A percentile compares a stretch with the other conserved stretches of the same genome.
These are phyloP conservation scores for Lablab purpureus DNA, from an alignment of 306 rosid species.

Conservation along the genomic window DNA sequence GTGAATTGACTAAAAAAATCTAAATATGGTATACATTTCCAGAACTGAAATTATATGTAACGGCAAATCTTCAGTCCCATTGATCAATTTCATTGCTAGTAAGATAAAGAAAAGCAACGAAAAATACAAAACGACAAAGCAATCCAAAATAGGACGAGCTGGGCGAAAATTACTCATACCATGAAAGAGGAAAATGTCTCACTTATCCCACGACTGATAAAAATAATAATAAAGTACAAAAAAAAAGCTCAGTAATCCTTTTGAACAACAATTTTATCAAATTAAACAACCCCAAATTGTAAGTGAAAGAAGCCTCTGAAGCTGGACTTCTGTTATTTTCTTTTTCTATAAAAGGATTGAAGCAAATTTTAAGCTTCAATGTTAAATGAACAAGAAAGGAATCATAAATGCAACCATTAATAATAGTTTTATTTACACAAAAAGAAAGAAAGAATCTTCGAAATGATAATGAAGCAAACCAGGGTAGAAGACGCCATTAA, in stretches of 20 bases:
- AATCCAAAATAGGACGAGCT: constrained; percentile 13
- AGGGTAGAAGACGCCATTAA: constrained; percentile 18
- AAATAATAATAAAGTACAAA: not conserved
- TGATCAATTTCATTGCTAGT: constrained; percentile 14
- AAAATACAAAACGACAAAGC: constrained; percentile 17
- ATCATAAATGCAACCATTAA: constrained; percentile 11
- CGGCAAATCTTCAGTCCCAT: constrained; percentile 18
- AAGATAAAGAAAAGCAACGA: constrained; percentile 13
- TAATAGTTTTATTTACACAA: not conserved
- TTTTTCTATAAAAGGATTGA: not conserved
- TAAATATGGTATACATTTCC: not conserved
- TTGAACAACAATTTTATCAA: not conserved
- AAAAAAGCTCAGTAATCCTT: not conserved
- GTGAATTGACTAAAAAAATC: constrained; percentile 17
- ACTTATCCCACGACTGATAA: constrained; percentile 7
- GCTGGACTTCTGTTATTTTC: not conserved
- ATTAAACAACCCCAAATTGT: constrained; percentile 17
- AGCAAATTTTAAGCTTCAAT: constrained; percentile 21
- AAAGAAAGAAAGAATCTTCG: constrained; percentile 6
- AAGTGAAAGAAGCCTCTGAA: constrained; percentile 11
- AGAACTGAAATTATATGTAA: not conserved
- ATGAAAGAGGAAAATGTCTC: constrained; percentile 39
- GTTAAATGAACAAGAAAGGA: constrained; percentile 34
- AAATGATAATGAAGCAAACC: constrained; percentile 21
- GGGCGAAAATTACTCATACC: constrained; percentile 31